phyloP scores from a whole-genome alignment of 208 protist species.

The Crithidia thermophila region DNA sequence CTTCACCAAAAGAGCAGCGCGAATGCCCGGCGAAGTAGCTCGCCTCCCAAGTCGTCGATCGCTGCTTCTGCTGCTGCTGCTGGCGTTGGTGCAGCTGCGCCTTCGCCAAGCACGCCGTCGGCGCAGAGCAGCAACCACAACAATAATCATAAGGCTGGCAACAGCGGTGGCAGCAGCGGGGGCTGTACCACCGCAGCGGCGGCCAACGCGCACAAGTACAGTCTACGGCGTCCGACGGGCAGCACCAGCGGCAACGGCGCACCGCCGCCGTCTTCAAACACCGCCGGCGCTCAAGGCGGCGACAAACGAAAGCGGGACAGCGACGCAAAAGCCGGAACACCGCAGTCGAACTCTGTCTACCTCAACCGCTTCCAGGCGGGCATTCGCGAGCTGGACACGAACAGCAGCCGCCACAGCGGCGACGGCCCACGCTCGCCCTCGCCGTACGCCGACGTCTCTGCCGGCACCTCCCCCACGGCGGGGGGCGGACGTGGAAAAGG shows the following conservation, averaged over 20 bases:
- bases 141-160: too few species aligned
- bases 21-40: neutral
- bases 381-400: slow-evolving; percentile 20
- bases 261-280: neutral
- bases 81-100: too few species aligned
- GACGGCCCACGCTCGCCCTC: neutral
- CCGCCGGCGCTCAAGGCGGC: neutral
- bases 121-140: too few species aligned
- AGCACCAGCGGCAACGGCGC: neutral
- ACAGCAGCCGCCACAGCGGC: too few species aligned
- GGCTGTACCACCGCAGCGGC: neutral
- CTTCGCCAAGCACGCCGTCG: too few species aligned
- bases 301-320: neutral
- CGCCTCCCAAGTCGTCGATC: neutral
- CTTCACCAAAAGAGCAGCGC: neutral
- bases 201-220: slow-evolving; percentile 2
- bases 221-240: slow-evolving; percentile 5
- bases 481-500: too few species aligned
- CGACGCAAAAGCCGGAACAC: neutral
- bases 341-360: slow-evolving; percentile 16
- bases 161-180: too few species aligned
- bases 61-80: neutral
- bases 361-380: slow-evolving; percentile 23
- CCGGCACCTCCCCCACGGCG: neutral
- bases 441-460: neutral